These are phyloP conservation scores for Eucommia ulmoides DNA, from an alignment of 257 asterid genomes.

Conservation along the genomic window DNA sequence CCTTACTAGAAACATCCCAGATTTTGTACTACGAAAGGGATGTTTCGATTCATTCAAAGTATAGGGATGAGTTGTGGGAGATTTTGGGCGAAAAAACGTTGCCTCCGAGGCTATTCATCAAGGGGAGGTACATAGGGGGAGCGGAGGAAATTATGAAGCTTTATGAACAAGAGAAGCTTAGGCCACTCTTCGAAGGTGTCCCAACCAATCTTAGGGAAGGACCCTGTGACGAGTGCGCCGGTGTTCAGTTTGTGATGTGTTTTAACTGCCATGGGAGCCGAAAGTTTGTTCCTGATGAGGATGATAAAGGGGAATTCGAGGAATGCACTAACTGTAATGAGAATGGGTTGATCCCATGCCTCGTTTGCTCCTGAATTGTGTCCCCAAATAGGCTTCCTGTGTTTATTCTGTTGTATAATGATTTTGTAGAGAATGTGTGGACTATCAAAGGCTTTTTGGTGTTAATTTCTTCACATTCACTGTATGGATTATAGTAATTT, in stretches of 20 bases:
- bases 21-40: constrained; percentile 68
- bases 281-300: constrained; percentile 36
- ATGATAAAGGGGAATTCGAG: constrained; percentile 17
- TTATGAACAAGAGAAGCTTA: constrained; percentile 74
- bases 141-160: constrained; percentile 65
- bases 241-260: constrained; percentile 67
- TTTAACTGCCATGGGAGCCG: constrained; percentile 79
- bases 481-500: too few relatives aligned
- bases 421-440: too few relatives aligned
- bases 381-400: too few relatives aligned
- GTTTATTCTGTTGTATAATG: too few relatives aligned
- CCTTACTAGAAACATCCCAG: constrained; percentile 42
- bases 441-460: too few relatives aligned
- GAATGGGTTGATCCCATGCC: neutral
- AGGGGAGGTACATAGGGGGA: constrained; percentile 93
- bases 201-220: constrained; percentile 29
- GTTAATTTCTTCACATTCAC: too few relatives aligned
- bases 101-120: constrained; percentile 74
- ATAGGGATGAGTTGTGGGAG: constrained; percentile 66
- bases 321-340: constrained; percentile 44
- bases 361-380: neutral
- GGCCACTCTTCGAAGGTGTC: constrained; percentile 66
- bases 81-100: constrained; percentile 36
- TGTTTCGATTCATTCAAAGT: constrained; percentile 77
- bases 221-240: constrained; percentile 68